Base-by-base conservation (phyloP, 139 green algal genomes). In the Marvania coccoides region DNA sequence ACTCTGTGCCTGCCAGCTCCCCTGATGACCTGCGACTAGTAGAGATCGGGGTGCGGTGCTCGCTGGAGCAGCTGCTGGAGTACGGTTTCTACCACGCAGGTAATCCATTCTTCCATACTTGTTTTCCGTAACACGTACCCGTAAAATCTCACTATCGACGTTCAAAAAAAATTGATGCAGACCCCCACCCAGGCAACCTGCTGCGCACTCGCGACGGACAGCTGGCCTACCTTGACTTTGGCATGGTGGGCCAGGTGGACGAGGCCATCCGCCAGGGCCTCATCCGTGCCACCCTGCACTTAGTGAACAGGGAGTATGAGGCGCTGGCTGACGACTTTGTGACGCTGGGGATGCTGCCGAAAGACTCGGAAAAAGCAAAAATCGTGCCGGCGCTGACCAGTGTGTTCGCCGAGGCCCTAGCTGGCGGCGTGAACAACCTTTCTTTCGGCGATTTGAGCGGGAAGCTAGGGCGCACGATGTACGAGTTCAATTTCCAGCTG, bases 1-100 rank as follows among this genome's bases (percentile, higher is more conserved):
- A 56, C 33, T 29, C 29, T 10, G 46, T 0, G 3, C 24, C 57
- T 3, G 35, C 26, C 26, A 60, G 60, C 62, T 45, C 19, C 23
- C 46, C 57, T 13, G 82, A 92, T 19, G 89, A 96, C 70, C 68
- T 96, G 24, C 63, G 72, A n/a, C 77, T 96, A 60, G 89, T 96
- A 39, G 86, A 95, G 71, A 66, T 86, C 39, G 80, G 80, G 0
- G 80, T 86, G 37, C 65, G 69, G 19, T 86, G 80, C 71, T 71
- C 36, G 19, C 64, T 93, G 73, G 87, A 91, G 76, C 88, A 94
- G 65, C 85, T 94, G 75, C 73, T 89, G 34, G 85, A 77, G 47
- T 42, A 64, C 45, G 77, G 78, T 28, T 83, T 82, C 48, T 77
- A 82, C 39, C 76, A 82, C 34, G 64, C 69, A 3, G 60, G 60